Conservation (phyloP, 2,329 filamentous ascomycete species). For the Pestalotiopsis sp. region DNA sequence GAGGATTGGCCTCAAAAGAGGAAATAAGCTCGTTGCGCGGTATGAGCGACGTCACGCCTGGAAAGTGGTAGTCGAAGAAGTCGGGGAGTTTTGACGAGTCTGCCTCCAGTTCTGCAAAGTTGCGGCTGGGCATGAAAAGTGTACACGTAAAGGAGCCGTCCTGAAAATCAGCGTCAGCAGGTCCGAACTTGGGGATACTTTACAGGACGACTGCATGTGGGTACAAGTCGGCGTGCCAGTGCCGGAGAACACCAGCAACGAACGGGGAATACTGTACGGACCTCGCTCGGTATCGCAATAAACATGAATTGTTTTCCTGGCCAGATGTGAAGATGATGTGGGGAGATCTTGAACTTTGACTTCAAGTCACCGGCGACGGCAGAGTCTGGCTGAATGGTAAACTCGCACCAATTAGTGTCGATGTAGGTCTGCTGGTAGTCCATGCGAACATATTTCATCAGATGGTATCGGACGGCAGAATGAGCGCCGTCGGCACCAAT, state of each 20-base stretch:
- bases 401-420: constrained; percentile 97
- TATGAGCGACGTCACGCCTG: constrained; percentile 78
- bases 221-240: neutral
- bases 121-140: constrained; percentile 76
- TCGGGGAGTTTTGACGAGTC: constrained; percentile 60
- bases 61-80: constrained; percentile 86
- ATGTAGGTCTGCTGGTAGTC: constrained; percentile 95
- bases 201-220: neutral
- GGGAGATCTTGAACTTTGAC: constrained; percentile 75
- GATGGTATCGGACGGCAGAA: constrained; percentile 84
- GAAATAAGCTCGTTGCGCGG: constrained; percentile 66
- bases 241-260: neutral
- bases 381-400: constrained; percentile 68
- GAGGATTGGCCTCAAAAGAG: constrained; percentile 82
- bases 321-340: constrained; percentile 97
- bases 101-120: constrained; percentile 70
- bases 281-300: constrained; percentile 83
- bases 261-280: constrained; percentile 33
- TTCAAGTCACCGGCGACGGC: constrained; percentile 31
- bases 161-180: constrained; percentile 36
- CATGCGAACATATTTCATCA: constrained; percentile 95
- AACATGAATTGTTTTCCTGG: constrained; percentile 95
- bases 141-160: constrained; percentile 96
- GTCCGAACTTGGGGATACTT: neutral
- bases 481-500: constrained; percentile 96